These are phyloP conservation scores for Acacia crassicarpa DNA, from an alignment of 306 rosid genomes.

Conservation along the genomic window DNA sequence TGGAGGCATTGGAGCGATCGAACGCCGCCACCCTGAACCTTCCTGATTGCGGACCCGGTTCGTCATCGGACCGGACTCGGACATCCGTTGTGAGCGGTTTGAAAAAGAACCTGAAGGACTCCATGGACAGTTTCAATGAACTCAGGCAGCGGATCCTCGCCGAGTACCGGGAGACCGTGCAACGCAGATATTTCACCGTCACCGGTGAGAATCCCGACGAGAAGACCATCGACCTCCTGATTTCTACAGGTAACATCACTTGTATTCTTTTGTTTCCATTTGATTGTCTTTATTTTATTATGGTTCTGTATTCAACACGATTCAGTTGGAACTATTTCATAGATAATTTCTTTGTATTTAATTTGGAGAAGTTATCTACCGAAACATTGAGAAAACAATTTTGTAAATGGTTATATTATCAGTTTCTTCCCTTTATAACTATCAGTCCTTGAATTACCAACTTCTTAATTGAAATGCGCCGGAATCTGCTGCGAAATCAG, in stretches of 20 bases:
- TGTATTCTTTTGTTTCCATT: not conserved
- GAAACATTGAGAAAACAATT: not conserved
- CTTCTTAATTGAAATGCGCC: not conserved
- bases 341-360: not conserved
- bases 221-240: slow-evolving; percentile 59
- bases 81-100: slow-evolving; percentile 62
- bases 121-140: slow-evolving; percentile 61
- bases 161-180: slow-evolving; percentile 71
- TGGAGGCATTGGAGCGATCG: slow-evolving; percentile 68
- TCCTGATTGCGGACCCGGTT: slow-evolving; percentile 68
- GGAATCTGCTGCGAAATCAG: not conserved
- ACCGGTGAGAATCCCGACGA: slow-evolving; percentile 79
- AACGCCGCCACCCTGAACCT: slow-evolving; percentile 64
- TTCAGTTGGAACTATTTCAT: not conserved
- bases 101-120: slow-evolving; percentile 66
- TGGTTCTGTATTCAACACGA: not conserved
- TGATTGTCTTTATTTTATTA: not conserved
- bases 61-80: slow-evolving; percentile 69
- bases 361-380: not conserved
- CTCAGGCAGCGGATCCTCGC: slow-evolving; percentile 56
- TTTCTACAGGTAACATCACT: slow-evolving; percentile 54
- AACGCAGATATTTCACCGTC: slow-evolving; percentile 70
- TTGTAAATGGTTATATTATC: too few species aligned
- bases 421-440: not conserved
- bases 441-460: not conserved